Base-by-base conservation (phyloP, 495 filamentous ascomycete species). In the Tetracladium setigerum region DNA sequence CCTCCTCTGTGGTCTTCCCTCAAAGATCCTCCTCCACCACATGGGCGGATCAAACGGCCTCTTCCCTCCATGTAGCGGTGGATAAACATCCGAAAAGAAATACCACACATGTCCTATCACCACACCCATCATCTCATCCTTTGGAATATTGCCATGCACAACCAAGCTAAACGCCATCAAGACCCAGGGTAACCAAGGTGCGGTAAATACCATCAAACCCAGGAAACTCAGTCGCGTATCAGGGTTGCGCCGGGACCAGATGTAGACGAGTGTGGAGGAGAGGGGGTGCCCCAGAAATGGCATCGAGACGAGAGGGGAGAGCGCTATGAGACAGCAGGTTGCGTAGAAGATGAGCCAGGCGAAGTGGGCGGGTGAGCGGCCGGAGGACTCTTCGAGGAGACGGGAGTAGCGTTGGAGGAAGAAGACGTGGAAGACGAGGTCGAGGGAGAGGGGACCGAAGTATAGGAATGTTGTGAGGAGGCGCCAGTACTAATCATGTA, bases 341-440 rank as follows among this genome's bases (percentile, higher is more conserved):
- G 89, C 83, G 62, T 94, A 98, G 45, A 91, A 67, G 11, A 97
- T 72, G 17, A 98, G 70, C 91, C 91, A 98, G 15, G 89, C 84
- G 72, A 95, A 98, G 57, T 94, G 83, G 2, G 94, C 92, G 1
- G 89, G 82, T 8, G 87, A 94, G 4, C 53, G 48, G 27, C 89
- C 89, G 36, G 88, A 89, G 0, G 87, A 88, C 66, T 96, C 92
- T 67, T 98, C 92, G 32, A 98, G 81, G 24, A 96, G 82, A 33
- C 94, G 87, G 10, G 90, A 89, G 69, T 98, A 98, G 19, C 92
- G 88, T 59, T 95, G 89, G 37, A 97, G 80, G 73, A 98, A 98
- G 76, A 96, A 98, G 67, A 98, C 85, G 62, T 98, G 94, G 77
- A 96, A 97, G 58, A 97, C 77, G 18, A 98, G 82, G 66, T 98